Conservation (phyloP, 441 rosid species). For the Syzygium malaccense region DNA sequence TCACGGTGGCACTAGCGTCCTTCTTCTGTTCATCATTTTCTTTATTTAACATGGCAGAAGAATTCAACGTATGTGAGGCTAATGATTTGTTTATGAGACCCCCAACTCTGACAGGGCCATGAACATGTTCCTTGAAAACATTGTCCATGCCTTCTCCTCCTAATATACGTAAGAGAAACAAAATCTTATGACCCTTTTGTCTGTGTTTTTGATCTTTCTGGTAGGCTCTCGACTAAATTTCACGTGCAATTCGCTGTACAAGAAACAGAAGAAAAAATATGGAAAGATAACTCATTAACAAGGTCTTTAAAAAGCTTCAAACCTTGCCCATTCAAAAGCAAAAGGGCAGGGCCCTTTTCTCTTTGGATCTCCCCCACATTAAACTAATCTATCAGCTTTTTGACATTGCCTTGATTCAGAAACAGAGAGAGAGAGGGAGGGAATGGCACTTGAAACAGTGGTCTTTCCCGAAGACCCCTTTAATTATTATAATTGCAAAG, state of each 20-base stretch:
- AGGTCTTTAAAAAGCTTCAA: constrained; percentile 1
- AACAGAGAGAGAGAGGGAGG: background rate
- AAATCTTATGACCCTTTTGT: background rate
- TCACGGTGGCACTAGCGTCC: background rate
- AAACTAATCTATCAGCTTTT: background rate
- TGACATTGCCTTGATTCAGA: background rate
- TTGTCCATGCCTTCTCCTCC: background rate
- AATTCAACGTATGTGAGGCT: background rate
- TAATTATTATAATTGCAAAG: background rate
- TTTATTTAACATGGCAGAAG: background rate
- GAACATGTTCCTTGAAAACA: background rate
- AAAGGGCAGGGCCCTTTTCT: background rate
- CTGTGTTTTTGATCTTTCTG: background rate
- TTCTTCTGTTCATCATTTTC: background rate
- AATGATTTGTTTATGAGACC: background rate
- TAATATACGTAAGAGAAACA: background rate
- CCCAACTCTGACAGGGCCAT: background rate
- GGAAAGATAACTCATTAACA: background rate
- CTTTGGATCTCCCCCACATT: background rate
- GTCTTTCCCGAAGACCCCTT: background rate
- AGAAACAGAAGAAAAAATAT: background rate
- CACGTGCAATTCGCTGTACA: constrained; percentile 2
- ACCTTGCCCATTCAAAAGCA: background rate
- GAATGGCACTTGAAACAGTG: constrained; percentile 6
- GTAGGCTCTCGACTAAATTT: background rate